These are phyloP conservation scores for Coffea canephora DNA, from an alignment of 257 asterid genomes.

Conservation along the genomic window DNA sequence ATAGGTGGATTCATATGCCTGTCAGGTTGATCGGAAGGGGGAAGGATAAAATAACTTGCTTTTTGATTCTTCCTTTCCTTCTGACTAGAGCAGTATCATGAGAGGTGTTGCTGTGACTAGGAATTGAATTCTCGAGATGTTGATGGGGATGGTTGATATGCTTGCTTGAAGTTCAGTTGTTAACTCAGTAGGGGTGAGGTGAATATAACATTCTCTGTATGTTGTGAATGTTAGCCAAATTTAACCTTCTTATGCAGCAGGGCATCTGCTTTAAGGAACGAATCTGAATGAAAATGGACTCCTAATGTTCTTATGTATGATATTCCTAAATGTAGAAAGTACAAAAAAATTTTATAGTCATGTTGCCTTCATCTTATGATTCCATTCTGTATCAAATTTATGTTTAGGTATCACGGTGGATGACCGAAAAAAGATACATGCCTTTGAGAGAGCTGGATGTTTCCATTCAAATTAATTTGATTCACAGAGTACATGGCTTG, in stretches of 20 bases:
- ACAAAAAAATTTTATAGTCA: neutral
- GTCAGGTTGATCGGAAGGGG: neutral
- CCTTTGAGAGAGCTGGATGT: constrained; percentile 34
- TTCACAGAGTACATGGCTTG: constrained; percentile 45
- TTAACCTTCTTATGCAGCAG: neutral
- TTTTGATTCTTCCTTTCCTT: neutral
- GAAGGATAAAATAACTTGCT: neutral
- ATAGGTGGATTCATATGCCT: neutral
- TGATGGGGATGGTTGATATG: neutral
- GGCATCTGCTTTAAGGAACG: neutral
- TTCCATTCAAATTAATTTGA: constrained; percentile 47
- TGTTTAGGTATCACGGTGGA: constrained; percentile 65
- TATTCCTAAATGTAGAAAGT: neutral
- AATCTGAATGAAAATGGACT: neutral
- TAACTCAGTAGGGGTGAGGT: neutral
- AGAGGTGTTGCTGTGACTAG: neutral
- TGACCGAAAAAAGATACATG: constrained; percentile 48
- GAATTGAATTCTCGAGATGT: neutral
- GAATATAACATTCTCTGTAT: neutral
- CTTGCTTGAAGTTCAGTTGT: neutral
- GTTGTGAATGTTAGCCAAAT: neutral
- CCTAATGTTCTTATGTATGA: neutral
- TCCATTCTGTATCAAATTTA: constrained; percentile 4
- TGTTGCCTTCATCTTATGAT: neutral
- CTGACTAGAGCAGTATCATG: neutral